These are phyloP conservation scores for Gypsophila paniculata DNA, from an alignment of 179 eudicot species.

Conservation along the genomic window DNA sequence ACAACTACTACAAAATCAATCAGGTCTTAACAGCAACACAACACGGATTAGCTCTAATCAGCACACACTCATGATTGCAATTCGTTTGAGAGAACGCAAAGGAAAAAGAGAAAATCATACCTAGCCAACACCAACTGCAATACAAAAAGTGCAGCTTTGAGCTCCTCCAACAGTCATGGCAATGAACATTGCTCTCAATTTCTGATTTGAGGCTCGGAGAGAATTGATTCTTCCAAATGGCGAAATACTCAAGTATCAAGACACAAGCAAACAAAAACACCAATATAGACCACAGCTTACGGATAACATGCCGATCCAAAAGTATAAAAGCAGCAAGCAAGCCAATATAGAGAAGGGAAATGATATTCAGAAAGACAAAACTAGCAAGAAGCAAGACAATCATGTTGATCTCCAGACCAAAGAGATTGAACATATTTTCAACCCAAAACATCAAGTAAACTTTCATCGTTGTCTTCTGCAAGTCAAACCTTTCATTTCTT, in stretches of 20 bases:
- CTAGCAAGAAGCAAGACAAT: conserved; percentile 80
- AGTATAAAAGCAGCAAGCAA: conserved; percentile 83
- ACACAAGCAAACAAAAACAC: conserved; percentile 71
- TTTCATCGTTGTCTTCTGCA: conserved; percentile 77
- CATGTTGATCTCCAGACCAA: conserved; percentile 97
- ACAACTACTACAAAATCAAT: no score
- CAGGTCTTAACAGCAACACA: conserved; percentile 2
- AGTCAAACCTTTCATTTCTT: conserved; percentile 84
- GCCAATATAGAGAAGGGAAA: conserved; percentile 79
- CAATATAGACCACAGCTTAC: conserved; percentile 75
- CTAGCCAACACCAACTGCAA: conserved; percentile 85
- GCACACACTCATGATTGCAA: neutral
- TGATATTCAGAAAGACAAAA: conserved; percentile 73
- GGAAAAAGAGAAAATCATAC: conserved; percentile 49
- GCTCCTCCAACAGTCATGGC: conserved; percentile 88
- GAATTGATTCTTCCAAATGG: conserved; percentile 62
- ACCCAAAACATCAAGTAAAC: conserved; percentile 89
- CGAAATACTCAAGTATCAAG: conserved; percentile 75
- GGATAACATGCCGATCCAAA: conserved; percentile 61
- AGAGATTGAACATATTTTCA: conserved; percentile 89
- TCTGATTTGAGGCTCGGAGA: conserved; percentile 31
- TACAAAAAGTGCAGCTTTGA: conserved; percentile 56
- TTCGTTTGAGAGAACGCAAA: neutral
- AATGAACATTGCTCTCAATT: conserved; percentile 40
- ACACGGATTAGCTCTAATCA: neutral